Base-by-base conservation (phyloP, 305 asterid species). In the Ajuga reptans region DNA sequence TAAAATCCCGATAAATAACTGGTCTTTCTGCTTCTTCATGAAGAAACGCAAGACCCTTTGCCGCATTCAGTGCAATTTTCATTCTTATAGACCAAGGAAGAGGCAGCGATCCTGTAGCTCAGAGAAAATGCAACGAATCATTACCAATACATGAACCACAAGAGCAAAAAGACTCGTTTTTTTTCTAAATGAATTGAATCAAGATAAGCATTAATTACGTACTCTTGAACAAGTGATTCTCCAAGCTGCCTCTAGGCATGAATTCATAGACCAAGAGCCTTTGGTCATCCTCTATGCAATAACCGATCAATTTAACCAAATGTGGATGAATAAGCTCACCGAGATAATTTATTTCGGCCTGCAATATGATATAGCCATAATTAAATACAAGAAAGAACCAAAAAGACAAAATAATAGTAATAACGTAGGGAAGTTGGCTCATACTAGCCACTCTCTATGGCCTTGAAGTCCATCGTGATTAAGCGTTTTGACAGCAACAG, bases 21-120 rank as follows among this genome's bases (percentile, higher is more conserved):
- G 96, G 93, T 69, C 77, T 89, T 78, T 85, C 89, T 29, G 96
- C 87, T 83, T 87, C 98, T 83, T 91, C 94, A 15, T 91, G 98
- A 68, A 91, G 96, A 79, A 82, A 91, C 9, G 96, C 95, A 58
- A 91, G 94, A 46, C 95, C 98, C 69, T 81, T 84, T 47, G 98
- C 96, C 24, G 98, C 96, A 77, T 84, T 85, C 7, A 87, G 75
- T 36, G 91, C 97, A 39, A 91, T 80, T 81, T 84, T 87, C 88
- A 91, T 86, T 82, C 97, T 81, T 36, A 81, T 77, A 21, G 80
- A 9, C 98, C 98, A 91, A 10, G 95, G 95, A 66, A 89, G 95
- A 60, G 96, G 90, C 79, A 81, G 55, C 15, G 96, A 72, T 77
- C 92, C 96, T 89, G 75, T 54, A 78, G 45, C 46, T 17, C 29